Percentiles rank a stretch among this genome's conserved stretches.
Evolutionary conservation across 2,329 filamentous ascomycete genomes (phyloP).

Genomic region (Ophidiomyces ophidiicola): DNA sequence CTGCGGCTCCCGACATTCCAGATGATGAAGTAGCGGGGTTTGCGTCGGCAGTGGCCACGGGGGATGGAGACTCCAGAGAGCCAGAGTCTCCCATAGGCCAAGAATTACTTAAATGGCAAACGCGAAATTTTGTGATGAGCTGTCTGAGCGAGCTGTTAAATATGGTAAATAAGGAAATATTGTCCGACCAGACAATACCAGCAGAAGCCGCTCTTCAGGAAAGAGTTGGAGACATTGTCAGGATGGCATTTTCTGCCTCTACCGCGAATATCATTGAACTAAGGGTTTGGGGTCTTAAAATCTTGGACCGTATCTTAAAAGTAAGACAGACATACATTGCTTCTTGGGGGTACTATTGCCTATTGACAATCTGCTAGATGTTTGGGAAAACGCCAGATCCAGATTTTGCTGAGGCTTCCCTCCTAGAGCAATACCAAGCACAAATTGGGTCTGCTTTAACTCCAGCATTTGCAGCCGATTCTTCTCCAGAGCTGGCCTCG

Average conservation of each 20-base stretch:
- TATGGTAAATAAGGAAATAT: conserved; percentile 65
- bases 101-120: conserved; percentile 89
- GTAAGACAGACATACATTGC: conserved; percentile 22
- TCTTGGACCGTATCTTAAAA: conserved; percentile 83
- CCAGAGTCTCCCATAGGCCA: conserved; percentile 48
- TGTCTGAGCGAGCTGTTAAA: conserved; percentile 73
- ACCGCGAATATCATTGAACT: conserved; percentile 86
- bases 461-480: conserved; percentile 89
- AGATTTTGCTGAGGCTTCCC: conserved; percentile 91
- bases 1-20: conserved; percentile 59
- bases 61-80: conserved; percentile 44
- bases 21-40: conserved; percentile 97
- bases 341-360: background rate
- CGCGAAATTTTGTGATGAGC: conserved; percentile 83
- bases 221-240: conserved; percentile 80
- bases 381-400: conserved; percentile 93
- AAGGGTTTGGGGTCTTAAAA: conserved; percentile 79
- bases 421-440: conserved; percentile 95
- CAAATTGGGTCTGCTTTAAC: conserved; percentile 95
- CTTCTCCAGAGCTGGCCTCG: conserved; percentile 85
- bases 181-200: conserved; percentile 63
- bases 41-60: conserved; percentile 57
- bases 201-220: conserved; percentile 69
- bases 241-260: conserved; percentile 94
- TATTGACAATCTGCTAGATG: conserved; percentile 41